Evolutionary conservation across 1,284 basidiomycete genomes (phyloP).

Genomic region (Ustilago shanxiensis): DNA sequence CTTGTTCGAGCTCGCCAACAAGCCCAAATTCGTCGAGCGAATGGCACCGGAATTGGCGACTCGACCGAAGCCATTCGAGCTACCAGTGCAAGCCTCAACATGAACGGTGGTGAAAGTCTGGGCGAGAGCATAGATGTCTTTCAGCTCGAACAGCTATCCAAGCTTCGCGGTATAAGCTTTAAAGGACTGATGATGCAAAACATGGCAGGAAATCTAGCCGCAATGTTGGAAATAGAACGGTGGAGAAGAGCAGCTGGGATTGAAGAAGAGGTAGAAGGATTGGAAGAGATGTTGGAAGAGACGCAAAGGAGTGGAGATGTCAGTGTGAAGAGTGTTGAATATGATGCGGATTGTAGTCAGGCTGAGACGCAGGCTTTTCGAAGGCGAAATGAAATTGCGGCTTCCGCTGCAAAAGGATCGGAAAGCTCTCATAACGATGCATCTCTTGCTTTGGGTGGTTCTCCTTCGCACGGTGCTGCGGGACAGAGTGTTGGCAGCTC

Average conservation of each 20-base stretch:
- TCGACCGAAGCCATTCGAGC: constrained; percentile 33
- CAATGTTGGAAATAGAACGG: constrained; percentile 48
- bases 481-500: background rate
- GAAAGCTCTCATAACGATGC: constrained; percentile 1
- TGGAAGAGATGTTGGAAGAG: constrained; percentile 17
- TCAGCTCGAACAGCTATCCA: constrained; percentile 29
- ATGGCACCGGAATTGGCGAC: constrained; percentile 6
- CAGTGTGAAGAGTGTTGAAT: constrained; percentile 27
- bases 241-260: constrained; percentile 40
- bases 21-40: constrained; percentile 11
- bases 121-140: constrained; percentile 25
- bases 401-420: background rate
- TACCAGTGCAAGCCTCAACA: constrained; percentile 8
- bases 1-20: constrained; percentile 28
- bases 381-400: constrained; percentile 14
- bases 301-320: constrained; percentile 15
- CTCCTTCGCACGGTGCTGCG: background rate
- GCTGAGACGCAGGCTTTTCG: constrained; percentile 29
- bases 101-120: background rate
- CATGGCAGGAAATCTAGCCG: constrained; percentile 47
- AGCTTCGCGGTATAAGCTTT: constrained; percentile 37
- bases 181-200: constrained; percentile 53
- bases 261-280: constrained; percentile 18
- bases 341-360: constrained; percentile 52
- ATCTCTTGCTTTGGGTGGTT: background rate